Percentiles rank a stretch among this genome's conserved stretches.
Conservation (phyloP, 805 yeast species). For the Sugiyamaella lignohabitans region DNA sequence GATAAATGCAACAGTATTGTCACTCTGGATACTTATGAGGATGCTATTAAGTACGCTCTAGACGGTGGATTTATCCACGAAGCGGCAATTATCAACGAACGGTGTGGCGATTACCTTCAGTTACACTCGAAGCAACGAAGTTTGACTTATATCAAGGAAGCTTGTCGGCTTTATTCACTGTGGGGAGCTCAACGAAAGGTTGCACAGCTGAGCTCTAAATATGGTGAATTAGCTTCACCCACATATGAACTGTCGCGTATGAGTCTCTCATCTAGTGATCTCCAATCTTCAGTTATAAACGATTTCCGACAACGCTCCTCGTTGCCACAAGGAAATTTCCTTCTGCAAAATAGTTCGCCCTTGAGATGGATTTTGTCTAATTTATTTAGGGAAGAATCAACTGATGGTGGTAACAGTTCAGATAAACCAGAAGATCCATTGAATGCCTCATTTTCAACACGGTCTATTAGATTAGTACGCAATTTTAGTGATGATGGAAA, state of each 20-base stretch:
- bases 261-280: slow-evolving; percentile 29
- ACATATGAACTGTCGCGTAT: slow-evolving; percentile 25
- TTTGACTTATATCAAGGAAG: slow-evolving; percentile 33
- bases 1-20: slow-evolving; percentile 31
- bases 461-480: neutral
- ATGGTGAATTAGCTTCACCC: slow-evolving; percentile 31
- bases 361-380: slow-evolving; percentile 28
- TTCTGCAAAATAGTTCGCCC: slow-evolving; percentile 24
- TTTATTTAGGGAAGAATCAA: slow-evolving; percentile 23
- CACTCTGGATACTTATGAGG: slow-evolving; percentile 41
- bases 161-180: slow-evolving; percentile 24
- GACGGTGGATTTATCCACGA: slow-evolving; percentile 33
- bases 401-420: slow-evolving; percentile 1
- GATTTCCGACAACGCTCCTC: slow-evolving; percentile 24
- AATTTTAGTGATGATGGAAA: slow-evolving; percentile 1
- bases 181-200: slow-evolving; percentile 25
- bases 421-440: neutral
- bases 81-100: slow-evolving; percentile 36
- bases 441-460: neutral
- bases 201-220: slow-evolving; percentile 21
- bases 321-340: slow-evolving; percentile 10
- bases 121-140: slow-evolving; percentile 37
- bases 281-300: slow-evolving; percentile 25
- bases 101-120: slow-evolving; percentile 33
- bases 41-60: slow-evolving; percentile 38